Percentiles rank a stretch among this genome's conserved stretches.
phyloP scores from a whole-genome alignment of 2,329 filamentous ascomycete species.

The Fusarium avenaceum region DNA sequence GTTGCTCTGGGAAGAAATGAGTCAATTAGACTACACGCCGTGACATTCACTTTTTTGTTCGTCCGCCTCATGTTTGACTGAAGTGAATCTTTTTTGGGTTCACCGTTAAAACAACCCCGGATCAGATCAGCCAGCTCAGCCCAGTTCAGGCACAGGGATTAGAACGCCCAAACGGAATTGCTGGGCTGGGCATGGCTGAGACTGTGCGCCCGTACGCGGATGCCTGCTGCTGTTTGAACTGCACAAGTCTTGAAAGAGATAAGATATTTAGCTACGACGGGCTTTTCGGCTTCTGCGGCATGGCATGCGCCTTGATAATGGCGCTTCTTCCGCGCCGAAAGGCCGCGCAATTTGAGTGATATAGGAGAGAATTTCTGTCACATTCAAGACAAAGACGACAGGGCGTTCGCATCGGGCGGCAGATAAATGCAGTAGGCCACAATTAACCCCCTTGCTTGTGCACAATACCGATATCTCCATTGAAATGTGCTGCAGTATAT shows the following conservation, averaged over 20 bases:
- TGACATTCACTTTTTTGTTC: constrained; percentile 3
- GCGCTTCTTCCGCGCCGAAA: constrained; percentile 9
- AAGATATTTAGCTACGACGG: not conserved
- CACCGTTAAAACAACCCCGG: constrained; percentile 36
- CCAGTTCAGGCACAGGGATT: constrained; percentile 24
- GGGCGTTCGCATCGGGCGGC: constrained; percentile 28
- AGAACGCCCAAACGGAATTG: constrained; percentile 12
- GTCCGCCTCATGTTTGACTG: constrained; percentile 20
- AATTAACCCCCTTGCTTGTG: not conserved
- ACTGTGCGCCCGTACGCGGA: constrained; percentile 22
- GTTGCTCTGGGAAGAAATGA: constrained; percentile 41
- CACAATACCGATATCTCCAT: not conserved
- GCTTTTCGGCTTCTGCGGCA: constrained; percentile 22
- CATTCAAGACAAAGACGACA: constrained; percentile 1
- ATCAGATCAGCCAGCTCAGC: constrained; percentile 34
- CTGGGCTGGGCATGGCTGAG: constrained; percentile 16
- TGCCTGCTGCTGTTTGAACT: constrained; percentile 25
- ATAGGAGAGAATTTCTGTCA: constrained; percentile 11
- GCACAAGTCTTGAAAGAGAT: constrained; percentile 6
- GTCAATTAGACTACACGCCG: constrained; percentile 26
- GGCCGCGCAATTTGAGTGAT: constrained; percentile 24
- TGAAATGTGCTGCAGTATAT: not conserved
- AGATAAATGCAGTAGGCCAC: constrained; percentile 1
- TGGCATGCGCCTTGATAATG: constrained; percentile 23
- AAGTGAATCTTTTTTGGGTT: constrained; percentile 10